Percentiles rank a stretch among this genome's conserved stretches.
Evolutionary conservation across 2,329 filamentous ascomycete species (phyloP).

Genomic region (Penicillium olsonii): DNA sequence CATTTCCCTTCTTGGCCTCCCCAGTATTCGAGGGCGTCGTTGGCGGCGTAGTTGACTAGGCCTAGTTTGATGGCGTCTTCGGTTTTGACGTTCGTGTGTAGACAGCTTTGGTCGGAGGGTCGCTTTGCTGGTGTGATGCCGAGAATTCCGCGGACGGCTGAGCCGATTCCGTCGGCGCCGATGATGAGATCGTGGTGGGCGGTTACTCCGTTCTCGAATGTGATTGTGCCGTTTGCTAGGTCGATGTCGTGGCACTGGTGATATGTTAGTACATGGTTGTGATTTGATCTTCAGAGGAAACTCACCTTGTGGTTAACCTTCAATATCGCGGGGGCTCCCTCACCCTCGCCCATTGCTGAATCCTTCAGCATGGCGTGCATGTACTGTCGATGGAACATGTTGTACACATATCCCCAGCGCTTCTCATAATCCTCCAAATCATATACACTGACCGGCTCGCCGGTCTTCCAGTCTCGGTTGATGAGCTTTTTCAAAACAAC

Average conservation of each 20-base stretch:
- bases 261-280: neutral
- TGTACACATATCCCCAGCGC: constrained; percentile 66
- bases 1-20: constrained; percentile 61
- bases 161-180: constrained; percentile 69
- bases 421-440: constrained; percentile 65
- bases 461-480: constrained; percentile 70
- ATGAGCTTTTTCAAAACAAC: constrained; percentile 68
- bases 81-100: constrained; percentile 65
- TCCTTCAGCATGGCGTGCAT: constrained; percentile 70
- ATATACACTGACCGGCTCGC: constrained; percentile 65
- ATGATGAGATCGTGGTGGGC: constrained; percentile 61
- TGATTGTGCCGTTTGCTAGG: constrained; percentile 51
- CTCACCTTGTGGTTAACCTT: constrained; percentile 57
- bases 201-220: constrained; percentile 55
- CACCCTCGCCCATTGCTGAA: constrained; percentile 55
- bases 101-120: constrained; percentile 62
- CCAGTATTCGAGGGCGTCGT: constrained; percentile 69
- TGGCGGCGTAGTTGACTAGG: constrained; percentile 62
- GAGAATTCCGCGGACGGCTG: constrained; percentile 62
- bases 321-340: constrained; percentile 56
- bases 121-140: constrained; percentile 62
- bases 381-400: constrained; percentile 70
- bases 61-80: constrained; percentile 62
- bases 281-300: neutral
- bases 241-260: constrained; percentile 54